Percentiles rank a stretch among this genome's conserved stretches.
Evolutionary conservation across 2,329 filamentous ascomycete species (phyloP).

Genomic region (Verticillium longisporum): DNA sequence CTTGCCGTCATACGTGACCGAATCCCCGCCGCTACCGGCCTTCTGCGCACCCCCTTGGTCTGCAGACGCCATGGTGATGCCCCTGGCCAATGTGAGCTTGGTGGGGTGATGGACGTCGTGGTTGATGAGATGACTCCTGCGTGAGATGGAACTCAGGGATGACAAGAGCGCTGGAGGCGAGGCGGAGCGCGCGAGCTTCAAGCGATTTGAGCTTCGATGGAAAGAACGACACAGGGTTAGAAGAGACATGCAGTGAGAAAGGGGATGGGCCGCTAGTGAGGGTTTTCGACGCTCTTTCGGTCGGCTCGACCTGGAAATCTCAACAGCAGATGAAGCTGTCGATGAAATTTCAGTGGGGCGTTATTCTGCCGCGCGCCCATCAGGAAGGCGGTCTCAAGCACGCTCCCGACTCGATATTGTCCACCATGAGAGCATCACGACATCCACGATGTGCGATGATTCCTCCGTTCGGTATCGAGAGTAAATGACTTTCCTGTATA

Average conservation of each 20-base stretch:
- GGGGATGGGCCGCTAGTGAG: neutral
- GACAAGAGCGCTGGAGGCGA: neutral
- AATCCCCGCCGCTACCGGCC: neutral
- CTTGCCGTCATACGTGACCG: slow-evolving; percentile 34
- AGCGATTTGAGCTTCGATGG: neutral
- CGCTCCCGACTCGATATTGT: too few relatives aligned
- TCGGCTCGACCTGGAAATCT: neutral
- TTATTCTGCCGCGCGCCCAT: slow-evolving; percentile 5
- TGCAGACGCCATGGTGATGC: neutral
- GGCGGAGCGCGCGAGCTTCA: neutral
- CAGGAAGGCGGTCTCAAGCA: neutral
- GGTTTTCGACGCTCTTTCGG: neutral
- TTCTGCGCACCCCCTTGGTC: neutral
- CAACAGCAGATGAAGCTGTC: neutral
- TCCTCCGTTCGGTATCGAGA: too few relatives aligned
- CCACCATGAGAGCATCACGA: neutral
- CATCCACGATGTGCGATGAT: too few relatives aligned
- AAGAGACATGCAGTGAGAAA: neutral
- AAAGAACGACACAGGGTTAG: neutral
- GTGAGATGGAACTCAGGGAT: neutral
- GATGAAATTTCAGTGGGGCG: slow-evolving; percentile 13
- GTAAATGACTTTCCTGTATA: too few relatives aligned
- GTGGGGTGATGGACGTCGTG: neutral
- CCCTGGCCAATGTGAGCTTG: neutral
- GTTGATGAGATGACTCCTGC: neutral